Evolutionary conservation across 2,329 filamentous ascomycete genomes (phyloP).

Genomic region (Curvularia spicifera): DNA sequence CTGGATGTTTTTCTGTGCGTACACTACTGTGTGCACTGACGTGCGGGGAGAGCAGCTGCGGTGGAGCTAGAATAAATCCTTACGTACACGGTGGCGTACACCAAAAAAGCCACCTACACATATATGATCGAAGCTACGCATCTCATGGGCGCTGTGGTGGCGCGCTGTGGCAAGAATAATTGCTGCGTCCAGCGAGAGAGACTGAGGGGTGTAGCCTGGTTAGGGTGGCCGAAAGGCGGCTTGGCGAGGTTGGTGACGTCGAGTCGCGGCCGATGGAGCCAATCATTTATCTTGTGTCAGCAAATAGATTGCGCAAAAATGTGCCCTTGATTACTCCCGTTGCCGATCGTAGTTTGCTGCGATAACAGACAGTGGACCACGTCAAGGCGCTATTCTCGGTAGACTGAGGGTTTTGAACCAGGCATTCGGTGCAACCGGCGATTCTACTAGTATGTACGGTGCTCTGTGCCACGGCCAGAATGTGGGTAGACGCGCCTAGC

Average conservation of each 20-base stretch:
- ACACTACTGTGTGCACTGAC: not conserved
- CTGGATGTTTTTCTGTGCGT: not conserved
- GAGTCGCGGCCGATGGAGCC: not conserved
- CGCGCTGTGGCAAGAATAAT: not conserved
- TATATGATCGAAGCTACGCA: not conserved
- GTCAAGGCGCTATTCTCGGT: constrained; percentile 7
- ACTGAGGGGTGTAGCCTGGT: not conserved
- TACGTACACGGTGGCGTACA: not conserved
- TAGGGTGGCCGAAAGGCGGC: not conserved
- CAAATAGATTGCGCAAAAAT: not conserved
- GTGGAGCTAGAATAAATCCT: not conserved
- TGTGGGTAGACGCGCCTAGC: constrained; percentile 11
- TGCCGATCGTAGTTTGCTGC: not conserved
- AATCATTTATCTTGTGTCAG: constrained; percentile 1
- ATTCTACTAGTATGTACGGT: not conserved
- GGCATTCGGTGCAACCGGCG: constrained; percentile 10
- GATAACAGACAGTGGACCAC: not conserved
- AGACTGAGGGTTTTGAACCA: constrained; percentile 1
- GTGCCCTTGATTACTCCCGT: not conserved
- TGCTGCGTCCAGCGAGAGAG: not conserved
- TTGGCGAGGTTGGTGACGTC: not conserved
- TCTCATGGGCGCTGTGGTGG: not conserved
- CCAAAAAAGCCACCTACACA: not conserved
- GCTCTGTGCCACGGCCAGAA: constrained; percentile 10
- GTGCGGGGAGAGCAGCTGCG: not conserved